These are phyloP conservation scores for Cryphonectria parasitica DNA, from an alignment of 2,329 filamentous ascomycete genomes.

Conservation along the genomic window DNA sequence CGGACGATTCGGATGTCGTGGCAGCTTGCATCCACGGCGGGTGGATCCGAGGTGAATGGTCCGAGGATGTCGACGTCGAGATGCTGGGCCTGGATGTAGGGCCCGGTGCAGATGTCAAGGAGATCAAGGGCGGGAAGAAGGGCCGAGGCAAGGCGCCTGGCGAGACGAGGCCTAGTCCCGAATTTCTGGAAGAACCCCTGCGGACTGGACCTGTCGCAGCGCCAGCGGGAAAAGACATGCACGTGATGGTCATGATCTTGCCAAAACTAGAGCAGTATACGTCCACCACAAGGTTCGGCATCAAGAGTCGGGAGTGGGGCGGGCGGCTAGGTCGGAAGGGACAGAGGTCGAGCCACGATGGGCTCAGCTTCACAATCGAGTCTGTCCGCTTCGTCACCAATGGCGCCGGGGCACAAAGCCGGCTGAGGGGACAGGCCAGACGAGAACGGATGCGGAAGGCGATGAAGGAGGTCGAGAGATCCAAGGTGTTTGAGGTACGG, in stretches of 20 bases:
- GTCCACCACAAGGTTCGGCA: conserved; percentile 75
- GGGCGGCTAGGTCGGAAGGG: conserved; percentile 50
- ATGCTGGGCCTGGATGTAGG: conserved; percentile 62
- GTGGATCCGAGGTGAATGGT: conserved; percentile 89
- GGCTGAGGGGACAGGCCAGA: conserved; percentile 59
- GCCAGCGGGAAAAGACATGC: conserved; percentile 74
- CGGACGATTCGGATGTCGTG: conserved; percentile 91
- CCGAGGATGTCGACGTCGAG: conserved; percentile 72
- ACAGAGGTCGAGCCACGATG: conserved; percentile 66
- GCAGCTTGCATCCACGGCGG: conserved; percentile 92
- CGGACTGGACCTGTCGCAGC: conserved; percentile 65
- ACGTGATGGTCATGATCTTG: conserved; percentile 84
- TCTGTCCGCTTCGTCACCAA: conserved; percentile 83
- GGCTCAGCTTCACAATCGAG: conserved; percentile 85
- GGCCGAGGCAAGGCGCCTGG: conserved; percentile 29
- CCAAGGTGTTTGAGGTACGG: conserved; percentile 39
- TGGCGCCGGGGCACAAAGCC: conserved; percentile 65
- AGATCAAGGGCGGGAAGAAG: conserved; percentile 40
- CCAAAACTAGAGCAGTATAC: conserved; percentile 79
- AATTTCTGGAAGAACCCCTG: conserved; percentile 57
- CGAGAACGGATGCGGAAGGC: conserved; percentile 61
- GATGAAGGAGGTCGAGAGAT: conserved; percentile 54
- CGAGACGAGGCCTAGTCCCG: conserved; percentile 25
- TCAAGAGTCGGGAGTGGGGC: conserved; percentile 81
- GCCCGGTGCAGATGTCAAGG: conserved; percentile 34